phyloP scores from a whole-genome alignment of 257 asterid genomes.

The Jacaranda copaia region DNA sequence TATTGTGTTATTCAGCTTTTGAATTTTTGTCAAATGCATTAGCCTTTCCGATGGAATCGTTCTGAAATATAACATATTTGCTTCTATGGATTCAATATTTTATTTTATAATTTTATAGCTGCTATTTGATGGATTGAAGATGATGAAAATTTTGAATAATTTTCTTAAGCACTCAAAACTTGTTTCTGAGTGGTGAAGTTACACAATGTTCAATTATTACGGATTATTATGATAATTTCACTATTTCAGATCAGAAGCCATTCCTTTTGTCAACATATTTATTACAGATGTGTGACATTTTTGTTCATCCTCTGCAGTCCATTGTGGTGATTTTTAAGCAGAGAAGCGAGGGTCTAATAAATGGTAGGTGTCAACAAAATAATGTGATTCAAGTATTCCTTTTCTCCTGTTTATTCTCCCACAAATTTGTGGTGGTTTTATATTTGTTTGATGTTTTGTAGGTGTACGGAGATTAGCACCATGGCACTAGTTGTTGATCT shows the following conservation, averaged over 20 bases:
- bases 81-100: neutral
- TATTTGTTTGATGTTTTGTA: conserved; percentile 33
- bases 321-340: conserved; percentile 76
- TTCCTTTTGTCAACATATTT: neutral
- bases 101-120: neutral
- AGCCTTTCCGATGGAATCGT: neutral
- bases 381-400: neutral
- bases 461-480: conserved; percentile 87
- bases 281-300: neutral
- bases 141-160: neutral
- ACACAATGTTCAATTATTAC: neutral
- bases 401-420: neutral
- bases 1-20: neutral
- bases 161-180: neutral
- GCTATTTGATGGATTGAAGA: neutral
- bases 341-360: conserved; percentile 77
- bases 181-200: neutral
- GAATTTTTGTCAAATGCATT: neutral
- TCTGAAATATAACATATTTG: neutral
- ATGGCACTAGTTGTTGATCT: conserved; percentile 50
- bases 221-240: neutral
- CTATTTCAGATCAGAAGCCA: neutral
- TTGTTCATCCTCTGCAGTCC: conserved; percentile 55
- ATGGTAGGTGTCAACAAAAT: conserved; percentile 45
- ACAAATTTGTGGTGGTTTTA: neutral